Conservation (phyloP, 2,329 filamentous ascomycete genomes). For the Bipolaris gigantea region DNA sequence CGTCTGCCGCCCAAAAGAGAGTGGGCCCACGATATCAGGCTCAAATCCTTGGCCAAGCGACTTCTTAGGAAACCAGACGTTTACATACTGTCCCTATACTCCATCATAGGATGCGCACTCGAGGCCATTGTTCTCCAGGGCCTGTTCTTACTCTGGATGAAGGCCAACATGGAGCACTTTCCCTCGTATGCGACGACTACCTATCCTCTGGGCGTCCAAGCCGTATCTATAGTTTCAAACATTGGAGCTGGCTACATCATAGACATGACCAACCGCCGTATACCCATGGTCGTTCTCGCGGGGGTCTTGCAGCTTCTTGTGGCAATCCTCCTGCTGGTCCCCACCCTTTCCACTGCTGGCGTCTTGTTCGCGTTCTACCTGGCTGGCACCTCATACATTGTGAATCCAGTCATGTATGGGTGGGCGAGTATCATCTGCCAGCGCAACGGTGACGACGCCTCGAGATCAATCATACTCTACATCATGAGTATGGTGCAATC, state of each 20-base stretch:
- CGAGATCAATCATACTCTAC: constrained; percentile 46
- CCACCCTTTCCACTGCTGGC: constrained; percentile 34
- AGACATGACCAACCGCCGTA: constrained; percentile 41
- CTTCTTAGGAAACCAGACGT: constrained; percentile 32
- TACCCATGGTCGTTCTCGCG: constrained; percentile 43
- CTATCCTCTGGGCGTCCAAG: constrained; percentile 60
- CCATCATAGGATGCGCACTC: constrained; percentile 40
- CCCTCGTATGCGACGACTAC: constrained; percentile 57
- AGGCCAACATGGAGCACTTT: constrained; percentile 22
- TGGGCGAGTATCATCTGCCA: constrained; percentile 48
- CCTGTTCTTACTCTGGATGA: constrained; percentile 33
- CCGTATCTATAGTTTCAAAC: constrained; percentile 58
- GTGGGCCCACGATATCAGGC: constrained; percentile 29
- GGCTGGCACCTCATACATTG: constrained; percentile 46
- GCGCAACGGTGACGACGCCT: constrained; percentile 47
- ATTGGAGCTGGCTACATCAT: constrained; percentile 45
- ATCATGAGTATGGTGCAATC: constrained; percentile 48
- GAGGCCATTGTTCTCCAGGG: constrained; percentile 40
- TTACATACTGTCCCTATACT: constrained; percentile 48
- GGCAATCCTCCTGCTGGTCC: constrained; percentile 41
- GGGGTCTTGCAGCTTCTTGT: constrained; percentile 40
- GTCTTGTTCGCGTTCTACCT: constrained; percentile 47
- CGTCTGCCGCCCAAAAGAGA: constrained; percentile 30
- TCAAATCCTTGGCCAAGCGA: constrained; percentile 27
- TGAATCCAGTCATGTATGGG: constrained; percentile 46